Percentiles rank a stretch among this genome's conserved stretches.
These are phyloP conservation scores for Hortiboletus flavorubellus DNA, from an alignment of 768 basidiomycete genomes.

Conservation along the genomic window DNA sequence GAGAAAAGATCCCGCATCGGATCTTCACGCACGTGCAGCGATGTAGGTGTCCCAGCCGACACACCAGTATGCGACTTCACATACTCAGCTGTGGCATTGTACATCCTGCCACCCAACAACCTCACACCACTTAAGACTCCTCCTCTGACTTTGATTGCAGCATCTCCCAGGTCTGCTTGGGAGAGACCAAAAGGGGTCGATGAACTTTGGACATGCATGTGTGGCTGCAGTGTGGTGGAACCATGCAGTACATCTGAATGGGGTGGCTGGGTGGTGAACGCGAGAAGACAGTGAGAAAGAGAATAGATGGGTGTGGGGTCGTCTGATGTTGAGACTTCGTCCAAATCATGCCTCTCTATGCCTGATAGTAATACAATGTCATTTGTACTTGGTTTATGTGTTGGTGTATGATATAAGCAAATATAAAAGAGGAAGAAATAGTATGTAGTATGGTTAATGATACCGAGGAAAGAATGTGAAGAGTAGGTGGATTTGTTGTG, in stretches of 20 bases:
- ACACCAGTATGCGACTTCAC: conserved; percentile 34
- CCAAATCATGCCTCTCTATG: conserved; percentile 27
- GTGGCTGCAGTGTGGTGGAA: conserved; percentile 16
- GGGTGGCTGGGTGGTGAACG: conserved; percentile 46
- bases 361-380: conserved; percentile 39
- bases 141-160: conserved; percentile 58
- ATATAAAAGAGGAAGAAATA: conserved; percentile 45
- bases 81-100: conserved; percentile 43
- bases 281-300: conserved; percentile 60
- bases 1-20: conserved; percentile 17
- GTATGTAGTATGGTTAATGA: conserved; percentile 51
- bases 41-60: conserved; percentile 3
- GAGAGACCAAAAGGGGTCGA: conserved; percentile 33
- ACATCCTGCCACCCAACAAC: conserved; percentile 58
- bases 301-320: conserved; percentile 53
- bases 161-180: conserved; percentile 49
- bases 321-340: conserved; percentile 14
- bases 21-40: conserved; percentile 1
- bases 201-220: conserved; percentile 23
- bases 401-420: conserved; percentile 39
- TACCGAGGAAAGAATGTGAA: conserved; percentile 55
- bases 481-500: conserved; percentile 49
- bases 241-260: conserved; percentile 22
- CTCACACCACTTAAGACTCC: conserved; percentile 62
- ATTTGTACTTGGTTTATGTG: conserved; percentile 34